A percentile compares a stretch with the other conserved stretches of the same genome.
These are phyloP conservation scores for Golubevia pallescens DNA, from an alignment of 1,284 basidiomycete genomes.

Conservation along the genomic window DNA sequence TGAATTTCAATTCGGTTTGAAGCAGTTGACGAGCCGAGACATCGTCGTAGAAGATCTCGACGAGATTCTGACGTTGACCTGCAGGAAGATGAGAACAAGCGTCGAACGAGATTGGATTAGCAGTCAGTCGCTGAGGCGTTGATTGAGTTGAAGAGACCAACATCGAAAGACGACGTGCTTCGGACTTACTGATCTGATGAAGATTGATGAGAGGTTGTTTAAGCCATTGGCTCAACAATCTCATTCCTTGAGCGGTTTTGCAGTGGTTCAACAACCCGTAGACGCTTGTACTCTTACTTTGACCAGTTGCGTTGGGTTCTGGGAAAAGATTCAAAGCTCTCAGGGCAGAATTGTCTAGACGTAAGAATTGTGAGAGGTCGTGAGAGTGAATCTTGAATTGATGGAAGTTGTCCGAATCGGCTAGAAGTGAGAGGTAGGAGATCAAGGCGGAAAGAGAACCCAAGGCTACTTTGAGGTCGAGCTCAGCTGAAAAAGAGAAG, in stretches of 20 bases:
- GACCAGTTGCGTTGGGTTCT: slow-evolving; percentile 49
- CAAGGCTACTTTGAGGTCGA: slow-evolving; percentile 79
- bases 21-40: slow-evolving; percentile 75
- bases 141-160: too few species aligned
- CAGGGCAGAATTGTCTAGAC: slow-evolving; percentile 90
- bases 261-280: slow-evolving; percentile 91
- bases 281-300: slow-evolving; percentile 69
- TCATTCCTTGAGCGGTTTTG: slow-evolving; percentile 93
- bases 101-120: too few species aligned
- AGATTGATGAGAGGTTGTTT: slow-evolving; percentile 95
- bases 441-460: slow-evolving; percentile 81
- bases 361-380: slow-evolving; percentile 93
- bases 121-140: too few species aligned
- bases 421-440: slow-evolving; percentile 81
- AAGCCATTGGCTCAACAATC: slow-evolving; percentile 88
- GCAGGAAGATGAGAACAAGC: not conserved
- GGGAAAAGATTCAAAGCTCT: slow-evolving; percentile 88
- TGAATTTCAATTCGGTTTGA: slow-evolving; percentile 71
- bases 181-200: slow-evolving; percentile 81
- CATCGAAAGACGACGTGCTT: too few species aligned
- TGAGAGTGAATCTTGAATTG: slow-evolving; percentile 83
- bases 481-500: slow-evolving; percentile 72
- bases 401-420: slow-evolving; percentile 80
- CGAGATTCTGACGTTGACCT: slow-evolving; percentile 75
- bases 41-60: slow-evolving; percentile 85